These are phyloP conservation scores for Aspergillus sp. DNA, from an alignment of 2,329 filamentous ascomycete species.

Conservation along the genomic window DNA sequence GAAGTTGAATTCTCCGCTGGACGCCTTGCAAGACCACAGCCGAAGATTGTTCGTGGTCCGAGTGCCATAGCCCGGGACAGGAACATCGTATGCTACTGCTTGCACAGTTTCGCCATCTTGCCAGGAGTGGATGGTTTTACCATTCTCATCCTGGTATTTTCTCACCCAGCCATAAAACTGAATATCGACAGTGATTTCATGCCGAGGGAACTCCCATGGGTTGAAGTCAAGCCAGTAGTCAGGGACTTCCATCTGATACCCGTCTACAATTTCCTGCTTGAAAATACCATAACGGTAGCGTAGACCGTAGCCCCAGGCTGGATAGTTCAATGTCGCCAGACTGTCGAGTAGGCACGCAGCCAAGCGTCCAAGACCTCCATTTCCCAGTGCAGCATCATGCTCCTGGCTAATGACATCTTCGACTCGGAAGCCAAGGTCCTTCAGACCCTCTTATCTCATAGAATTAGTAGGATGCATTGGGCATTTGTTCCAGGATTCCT, in stretches of 20 bases:
- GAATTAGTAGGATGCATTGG: constrained; percentile 20
- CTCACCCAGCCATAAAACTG: constrained; percentile 90
- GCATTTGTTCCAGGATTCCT: constrained; percentile 30
- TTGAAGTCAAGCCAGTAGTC: constrained; percentile 99
- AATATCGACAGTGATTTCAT: constrained; percentile 93
- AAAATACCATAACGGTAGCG: constrained; percentile 97
- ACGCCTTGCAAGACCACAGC: constrained; percentile 96
- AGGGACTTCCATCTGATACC: constrained; percentile 96
- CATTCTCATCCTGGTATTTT: constrained; percentile 72
- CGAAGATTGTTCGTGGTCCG: constrained; percentile 93
- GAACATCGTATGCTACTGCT: constrained; percentile 90
- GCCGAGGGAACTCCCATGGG: constrained; percentile 95
- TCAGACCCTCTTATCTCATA: constrained; percentile 67
- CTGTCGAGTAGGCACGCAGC: constrained; percentile 98
- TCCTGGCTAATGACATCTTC: constrained; percentile 95
- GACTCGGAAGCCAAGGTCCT: constrained; percentile 91
- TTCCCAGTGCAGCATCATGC: constrained; percentile 93
- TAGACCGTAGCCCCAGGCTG: constrained; percentile 95
- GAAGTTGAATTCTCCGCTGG: constrained; percentile 97
- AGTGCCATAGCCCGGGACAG: constrained; percentile 87
- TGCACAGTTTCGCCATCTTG: constrained; percentile 90
- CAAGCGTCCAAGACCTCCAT: constrained; percentile 90
- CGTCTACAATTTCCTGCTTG: constrained; percentile 98
- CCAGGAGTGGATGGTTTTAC: constrained; percentile 76
- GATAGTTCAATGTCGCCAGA: constrained; percentile 88